Base-by-base conservation (phyloP, 371 early-diverging fungal species). In the Lichtheimia ornata region DNA sequence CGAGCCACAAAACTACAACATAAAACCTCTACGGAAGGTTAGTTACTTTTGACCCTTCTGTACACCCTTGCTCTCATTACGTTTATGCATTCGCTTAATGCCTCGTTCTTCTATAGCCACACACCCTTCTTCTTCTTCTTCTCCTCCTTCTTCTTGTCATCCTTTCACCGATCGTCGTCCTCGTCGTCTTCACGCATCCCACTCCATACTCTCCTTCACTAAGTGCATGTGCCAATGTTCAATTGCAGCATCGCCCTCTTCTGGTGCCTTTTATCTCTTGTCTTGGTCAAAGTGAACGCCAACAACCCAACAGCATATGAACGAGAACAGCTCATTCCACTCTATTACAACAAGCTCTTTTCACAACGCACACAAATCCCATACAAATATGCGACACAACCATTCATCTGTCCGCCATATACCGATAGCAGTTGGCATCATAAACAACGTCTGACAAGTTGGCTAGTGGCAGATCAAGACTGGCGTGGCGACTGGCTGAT, bases 311-410 rank as follows among this genome's bases (percentile, higher is more conserved):
- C 53, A 43, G 27, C 57, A 13, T 76, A 67, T 53, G 61, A 71
- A 30, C 64, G 63, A 61, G 77, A 69, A 15, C 70, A 76, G 5
- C 18, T 51, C 18, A 69, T 79, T 58, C 73, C 76, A 18, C 24
- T 79, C 4, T 71, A 70, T 30, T 74, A 76, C 35, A 74, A 74
- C 61, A 79, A 76, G 47, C 44, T 79, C 15, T 79, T 79, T 35
- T 76, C 80, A 24, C 59, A 71, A 53, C 65, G 65, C 15, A 79
- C 67, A 11, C 77, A 65, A 44, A 58, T 76, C n/a, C 58, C 77
- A 17, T 67, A 69, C 51, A 59, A 65, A 25, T 74, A 73, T 50
- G 58, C 61, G 18, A 65, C 71, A 14, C 62, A 72, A 18, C 56
- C 62, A 18, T 76, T 79, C 56, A 66, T 74, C 18, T 79, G 80